Conservation (phyloP, 768 basidiomycete species). For the Lactifluus echinatus region DNA sequence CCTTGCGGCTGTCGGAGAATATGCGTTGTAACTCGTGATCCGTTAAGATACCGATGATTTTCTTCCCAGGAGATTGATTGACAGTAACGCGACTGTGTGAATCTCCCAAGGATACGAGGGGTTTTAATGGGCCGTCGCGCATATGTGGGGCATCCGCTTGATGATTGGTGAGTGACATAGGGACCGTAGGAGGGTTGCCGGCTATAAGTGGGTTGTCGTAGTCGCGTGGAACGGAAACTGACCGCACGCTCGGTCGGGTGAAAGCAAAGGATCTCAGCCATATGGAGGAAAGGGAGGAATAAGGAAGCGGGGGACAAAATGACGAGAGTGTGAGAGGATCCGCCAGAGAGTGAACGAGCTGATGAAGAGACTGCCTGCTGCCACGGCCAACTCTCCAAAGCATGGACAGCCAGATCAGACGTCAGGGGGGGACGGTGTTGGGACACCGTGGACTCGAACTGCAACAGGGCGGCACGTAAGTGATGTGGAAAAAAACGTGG, state of each 20-base stretch:
- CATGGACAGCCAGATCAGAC: conserved; percentile 56
- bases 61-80: neutral
- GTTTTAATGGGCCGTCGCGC: neutral
- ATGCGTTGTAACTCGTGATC: neutral
- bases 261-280: conserved; percentile 20
- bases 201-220: neutral
- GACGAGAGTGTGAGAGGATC: conserved; percentile 22
- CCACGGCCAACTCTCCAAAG: conserved; percentile 53
- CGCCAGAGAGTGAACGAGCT: conserved; percentile 21
- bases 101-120: neutral
- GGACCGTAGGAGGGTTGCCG: neutral
- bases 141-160: neutral
- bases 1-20: conserved; percentile 17
- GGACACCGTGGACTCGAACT: conserved; percentile 30
- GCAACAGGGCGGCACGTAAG: conserved; percentile 2
- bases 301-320: conserved; percentile 10
- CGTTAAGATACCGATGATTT: neutral
- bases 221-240: neutral
- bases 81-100: neutral
- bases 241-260: conserved; percentile 1
- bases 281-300: conserved; percentile 19
- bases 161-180: neutral
- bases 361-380: conserved; percentile 42
- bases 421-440: conserved; percentile 28
- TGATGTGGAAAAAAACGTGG: conserved; percentile 4